Evolutionary conservation across 2,329 filamentous ascomycete genomes (phyloP), one percentile per base, ranked within the genome.

Genomic region (Lachnellula occidentalis): DNA sequence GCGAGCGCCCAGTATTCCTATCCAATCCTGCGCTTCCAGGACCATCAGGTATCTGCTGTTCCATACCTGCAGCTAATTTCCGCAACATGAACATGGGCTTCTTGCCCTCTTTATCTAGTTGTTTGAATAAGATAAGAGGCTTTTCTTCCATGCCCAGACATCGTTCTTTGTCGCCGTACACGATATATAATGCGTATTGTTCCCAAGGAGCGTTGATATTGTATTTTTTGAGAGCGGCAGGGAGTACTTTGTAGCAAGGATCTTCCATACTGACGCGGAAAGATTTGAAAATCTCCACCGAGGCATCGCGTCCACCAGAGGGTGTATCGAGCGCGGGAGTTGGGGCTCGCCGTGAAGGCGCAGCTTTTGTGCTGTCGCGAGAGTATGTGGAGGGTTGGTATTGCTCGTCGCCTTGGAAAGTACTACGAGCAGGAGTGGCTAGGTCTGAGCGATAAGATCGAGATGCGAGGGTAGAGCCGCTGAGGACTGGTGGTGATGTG

Each of bases 1-100:
- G 42, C 51, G 54, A 36, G 17, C 60, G 51, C 24, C 58, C 50
- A 15, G 47, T 48, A 45, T 56, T 57, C 52, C 66, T 60, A 21
- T 62, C 55, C 22, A 60, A 45, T 4, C 66, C 65, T 8, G 65
- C 65, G 51, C 64, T 66, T 5, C 60, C 64, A 11, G 66, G 63
- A 24, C 74, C 75, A 48, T 72, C 76, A 54, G 74, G 72, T 61
- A 74, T 72, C 54, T 77, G 65, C 22, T 74, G 65, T 52, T 74
- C 74, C n/a, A 71, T 37, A 53, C 59, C 61, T 5, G 60, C 48
- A 19, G 59, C 60, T 34, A 67, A 66, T 51, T 67, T 69, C 54
- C 94, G 78, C 54, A 99, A 76, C 94, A 99, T 99, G 68, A 99
- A 99, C 94, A 97, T 97, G 21, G 94, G 94, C 70, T 97, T 99